A percentile compares a stretch with the other conserved stretches of the same genome.
phyloP scores from a whole-genome alignment of 306 rosid species.

The Prosopis cineraria region DNA sequence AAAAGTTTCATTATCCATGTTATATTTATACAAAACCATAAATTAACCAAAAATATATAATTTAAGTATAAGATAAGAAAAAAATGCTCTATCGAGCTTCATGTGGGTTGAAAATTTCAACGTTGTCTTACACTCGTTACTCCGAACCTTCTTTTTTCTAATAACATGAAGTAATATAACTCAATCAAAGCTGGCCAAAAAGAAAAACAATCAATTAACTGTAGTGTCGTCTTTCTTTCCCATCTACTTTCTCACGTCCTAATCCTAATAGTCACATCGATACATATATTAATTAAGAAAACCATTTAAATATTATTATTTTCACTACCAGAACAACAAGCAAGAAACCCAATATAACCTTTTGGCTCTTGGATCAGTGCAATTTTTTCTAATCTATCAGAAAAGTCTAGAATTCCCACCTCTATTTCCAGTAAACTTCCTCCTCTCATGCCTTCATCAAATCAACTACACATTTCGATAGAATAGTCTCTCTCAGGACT shows the following conservation, averaged over 20 bases:
- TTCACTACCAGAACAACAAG: conserved; percentile 37
- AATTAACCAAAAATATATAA: too few relatives aligned
- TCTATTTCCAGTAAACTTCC: conserved; percentile 22
- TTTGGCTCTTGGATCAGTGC: background rate
- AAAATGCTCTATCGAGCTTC: too few relatives aligned
- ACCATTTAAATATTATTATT: background rate
- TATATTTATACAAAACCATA: too few relatives aligned
- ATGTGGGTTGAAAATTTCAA: background rate
- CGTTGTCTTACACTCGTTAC: background rate
- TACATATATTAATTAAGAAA: background rate
- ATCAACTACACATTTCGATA: background rate
- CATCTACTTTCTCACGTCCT: conserved; percentile 11
- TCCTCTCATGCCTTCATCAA: background rate
- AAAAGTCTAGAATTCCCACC: background rate
- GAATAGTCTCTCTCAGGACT: background rate
- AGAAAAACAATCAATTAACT: background rate
- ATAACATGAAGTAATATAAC: too few relatives aligned
- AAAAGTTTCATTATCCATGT: too few relatives aligned
- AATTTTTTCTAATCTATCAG: background rate
- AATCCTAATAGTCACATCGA: conserved; percentile 6
- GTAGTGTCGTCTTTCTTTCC: background rate
- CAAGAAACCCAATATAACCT: conserved; percentile 37
- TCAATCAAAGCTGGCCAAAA: too few relatives aligned
- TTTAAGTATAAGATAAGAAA: too few relatives aligned
- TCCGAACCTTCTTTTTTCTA: conserved; percentile 37